Evolutionary conservation across 2,329 filamentous ascomycete species (phyloP).

Genomic region (Phialophora macrospora): DNA sequence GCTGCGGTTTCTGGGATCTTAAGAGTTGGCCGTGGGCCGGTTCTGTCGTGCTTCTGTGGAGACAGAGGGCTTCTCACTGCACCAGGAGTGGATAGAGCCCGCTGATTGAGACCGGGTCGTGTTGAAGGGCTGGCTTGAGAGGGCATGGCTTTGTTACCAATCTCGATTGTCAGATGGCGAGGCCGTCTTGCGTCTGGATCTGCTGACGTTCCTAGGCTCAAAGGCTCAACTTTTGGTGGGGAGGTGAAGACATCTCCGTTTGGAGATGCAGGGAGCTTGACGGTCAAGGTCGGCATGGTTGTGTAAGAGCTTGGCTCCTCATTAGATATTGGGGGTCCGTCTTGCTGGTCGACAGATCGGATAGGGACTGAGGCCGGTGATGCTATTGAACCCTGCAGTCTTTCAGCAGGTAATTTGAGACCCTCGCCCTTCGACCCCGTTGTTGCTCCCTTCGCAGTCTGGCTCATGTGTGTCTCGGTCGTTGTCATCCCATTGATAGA

Average conservation of each 20-base stretch:
- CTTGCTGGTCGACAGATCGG: constrained; percentile 46
- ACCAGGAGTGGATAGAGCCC: constrained; percentile 26
- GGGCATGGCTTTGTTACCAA: constrained; percentile 15
- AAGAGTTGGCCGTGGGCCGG: constrained; percentile 25
- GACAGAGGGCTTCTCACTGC: constrained; percentile 29
- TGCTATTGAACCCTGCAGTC: constrained; percentile 61
- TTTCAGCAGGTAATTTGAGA: constrained; percentile 59
- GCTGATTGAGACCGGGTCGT: constrained; percentile 21
- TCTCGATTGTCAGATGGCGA: constrained; percentile 36
- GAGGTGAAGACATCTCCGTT: constrained; percentile 29
- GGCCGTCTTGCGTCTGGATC: constrained; percentile 26
- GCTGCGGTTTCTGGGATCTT: constrained; percentile 24
- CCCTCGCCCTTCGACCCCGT: constrained; percentile 43
- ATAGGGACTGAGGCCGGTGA: constrained; percentile 61
- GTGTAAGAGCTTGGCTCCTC: constrained; percentile 6
- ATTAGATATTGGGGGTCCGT: constrained; percentile 41
- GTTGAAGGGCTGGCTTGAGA: constrained; percentile 17
- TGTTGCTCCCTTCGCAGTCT: not conserved
- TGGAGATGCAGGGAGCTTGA: not conserved
- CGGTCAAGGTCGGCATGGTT: not conserved
- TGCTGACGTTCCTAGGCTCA: constrained; percentile 40
- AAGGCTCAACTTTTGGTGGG: constrained; percentile 35
- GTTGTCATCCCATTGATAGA: not conserved
- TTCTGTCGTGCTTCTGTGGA: constrained; percentile 26
- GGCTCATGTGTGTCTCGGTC: not conserved